Percentiles rank a stretch among this genome's conserved stretches.
Evolutionary conservation across 2,329 filamentous ascomycete genomes (phyloP).

Genomic region (Xylaria multiplex): DNA sequence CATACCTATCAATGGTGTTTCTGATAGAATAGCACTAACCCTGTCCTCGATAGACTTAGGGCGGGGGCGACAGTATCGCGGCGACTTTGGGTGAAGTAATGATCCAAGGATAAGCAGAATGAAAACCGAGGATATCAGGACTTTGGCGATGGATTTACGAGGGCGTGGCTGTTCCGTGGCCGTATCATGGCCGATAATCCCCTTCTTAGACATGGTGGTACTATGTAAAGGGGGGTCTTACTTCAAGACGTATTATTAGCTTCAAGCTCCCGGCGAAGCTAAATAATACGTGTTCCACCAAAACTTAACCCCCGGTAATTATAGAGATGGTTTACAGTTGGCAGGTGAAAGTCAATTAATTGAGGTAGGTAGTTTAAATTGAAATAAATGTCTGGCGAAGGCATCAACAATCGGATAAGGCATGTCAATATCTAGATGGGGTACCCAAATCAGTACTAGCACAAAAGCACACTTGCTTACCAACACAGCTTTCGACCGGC

Average conservation of each 20-base stretch:
- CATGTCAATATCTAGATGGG: constrained; percentile 19
- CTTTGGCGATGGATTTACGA: constrained; percentile 35
- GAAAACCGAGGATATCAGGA: constrained; percentile 36
- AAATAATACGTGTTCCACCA: background rate
- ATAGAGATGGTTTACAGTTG: background rate
- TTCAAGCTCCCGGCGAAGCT: background rate
- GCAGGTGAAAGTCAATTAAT: background rate
- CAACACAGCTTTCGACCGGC: no score
- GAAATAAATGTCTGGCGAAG: constrained; percentile 3
- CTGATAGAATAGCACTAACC: constrained; percentile 57
- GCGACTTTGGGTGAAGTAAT: constrained; percentile 41
- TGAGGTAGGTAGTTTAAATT: constrained; percentile 5
- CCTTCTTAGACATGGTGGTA: constrained; percentile 33
- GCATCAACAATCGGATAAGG: constrained; percentile 13
- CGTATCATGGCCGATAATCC: constrained; percentile 18
- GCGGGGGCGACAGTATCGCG: constrained; percentile 42
- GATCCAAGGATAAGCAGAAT: constrained; percentile 42
- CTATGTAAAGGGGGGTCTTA: background rate
- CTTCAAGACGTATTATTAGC: background rate
- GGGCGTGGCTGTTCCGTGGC: constrained; percentile 28
- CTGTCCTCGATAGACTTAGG: constrained; percentile 56
- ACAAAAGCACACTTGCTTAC: no score
- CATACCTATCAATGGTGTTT: constrained; percentile 62
- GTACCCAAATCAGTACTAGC: no score
- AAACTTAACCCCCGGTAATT: constrained; percentile 1